Conservation (phyloP, 768 basidiomycete genomes). For the Tephrocybe sp. region DNA sequence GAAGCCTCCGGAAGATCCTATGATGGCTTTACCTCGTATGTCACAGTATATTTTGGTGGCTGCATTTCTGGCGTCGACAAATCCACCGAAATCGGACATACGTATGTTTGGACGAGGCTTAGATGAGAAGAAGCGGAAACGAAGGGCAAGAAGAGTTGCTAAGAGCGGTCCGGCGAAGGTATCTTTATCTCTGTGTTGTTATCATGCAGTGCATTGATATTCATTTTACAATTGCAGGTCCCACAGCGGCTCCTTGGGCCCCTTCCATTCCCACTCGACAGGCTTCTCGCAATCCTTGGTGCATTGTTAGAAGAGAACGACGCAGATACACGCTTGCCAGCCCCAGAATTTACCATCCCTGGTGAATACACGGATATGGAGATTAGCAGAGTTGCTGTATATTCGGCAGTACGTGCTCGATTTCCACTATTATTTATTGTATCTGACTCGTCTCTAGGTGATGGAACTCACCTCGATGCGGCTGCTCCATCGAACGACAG, state of each 20-base stretch:
- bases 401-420: conserved; percentile 48
- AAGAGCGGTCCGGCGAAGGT: conserved; percentile 37
- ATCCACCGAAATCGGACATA: conserved; percentile 76
- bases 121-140: conserved; percentile 61
- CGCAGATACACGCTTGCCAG: conserved; percentile 42
- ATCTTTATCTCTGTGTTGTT: no score
- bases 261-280: conserved; percentile 71
- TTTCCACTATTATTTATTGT: not conserved
- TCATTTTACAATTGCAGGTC: no score
- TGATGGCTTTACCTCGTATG: conserved; percentile 54
- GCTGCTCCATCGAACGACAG: conserved; percentile 62
- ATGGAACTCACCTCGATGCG: conserved; percentile 62
- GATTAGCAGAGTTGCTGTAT: conserved; percentile 56
- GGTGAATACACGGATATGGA: conserved; percentile 81
- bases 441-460: conserved; percentile 41
- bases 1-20: no score
- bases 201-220: no score
- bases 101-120: conserved; percentile 78
- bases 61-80: conserved; percentile 75
- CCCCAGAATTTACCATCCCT: conserved; percentile 47
- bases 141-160: conserved; percentile 37
- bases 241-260: conserved; percentile 82
- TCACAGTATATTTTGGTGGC: conserved; percentile 34
- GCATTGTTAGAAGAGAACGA: conserved; percentile 75
- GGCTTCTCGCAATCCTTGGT: conserved; percentile 78